Conservation (phyloP, 164 flowering plant genomes). For the Akebia trifoliata region DNA sequence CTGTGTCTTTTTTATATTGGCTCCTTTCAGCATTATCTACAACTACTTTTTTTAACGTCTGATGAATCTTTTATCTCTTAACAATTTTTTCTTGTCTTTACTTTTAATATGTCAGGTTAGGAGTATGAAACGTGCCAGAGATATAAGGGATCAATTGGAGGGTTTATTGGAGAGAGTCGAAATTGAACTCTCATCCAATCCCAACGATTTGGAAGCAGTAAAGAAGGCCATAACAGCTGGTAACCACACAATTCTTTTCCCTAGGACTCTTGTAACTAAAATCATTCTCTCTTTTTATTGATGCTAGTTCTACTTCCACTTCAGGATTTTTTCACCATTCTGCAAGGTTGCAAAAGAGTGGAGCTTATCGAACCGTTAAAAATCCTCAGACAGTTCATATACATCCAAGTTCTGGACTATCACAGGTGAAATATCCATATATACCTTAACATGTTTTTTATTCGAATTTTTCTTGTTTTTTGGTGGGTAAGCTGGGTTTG, state of each 20-base stretch:
- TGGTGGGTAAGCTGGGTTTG: too few relatives aligned
- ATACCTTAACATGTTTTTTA: neutral
- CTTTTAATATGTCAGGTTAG: conserved; percentile 48
- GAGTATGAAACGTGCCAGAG: conserved; percentile 98
- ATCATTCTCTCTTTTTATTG: conserved; percentile 3
- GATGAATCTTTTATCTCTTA: too few relatives aligned
- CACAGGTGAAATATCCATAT: conserved; percentile 47
- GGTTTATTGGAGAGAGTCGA: conserved; percentile 92
- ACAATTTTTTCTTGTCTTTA: conserved; percentile 1
- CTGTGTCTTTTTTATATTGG: neutral
- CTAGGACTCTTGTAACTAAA: neutral
- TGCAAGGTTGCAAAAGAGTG: conserved; percentile 82
- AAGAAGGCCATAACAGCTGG: conserved; percentile 89
- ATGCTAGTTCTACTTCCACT: conserved; percentile 7
- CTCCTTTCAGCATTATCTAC: too few relatives aligned
- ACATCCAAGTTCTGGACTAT: conserved; percentile 91
- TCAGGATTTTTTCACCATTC: conserved; percentile 86
- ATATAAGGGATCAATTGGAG: conserved; percentile 86
- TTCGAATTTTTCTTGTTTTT: neutral
- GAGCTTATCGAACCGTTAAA: conserved; percentile 85
- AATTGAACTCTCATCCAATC: conserved; percentile 58
- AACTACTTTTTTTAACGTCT: neutral
- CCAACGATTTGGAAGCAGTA: conserved; percentile 65
- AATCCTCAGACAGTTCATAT: conserved; percentile 87
- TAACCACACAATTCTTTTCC: conserved; percentile 11